A percentile compares a stretch with the other conserved stretches of the same genome.
These are phyloP conservation scores for Ogataea thermomethanolica DNA, from an alignment of 805 yeast species.

Conservation along the genomic window DNA sequence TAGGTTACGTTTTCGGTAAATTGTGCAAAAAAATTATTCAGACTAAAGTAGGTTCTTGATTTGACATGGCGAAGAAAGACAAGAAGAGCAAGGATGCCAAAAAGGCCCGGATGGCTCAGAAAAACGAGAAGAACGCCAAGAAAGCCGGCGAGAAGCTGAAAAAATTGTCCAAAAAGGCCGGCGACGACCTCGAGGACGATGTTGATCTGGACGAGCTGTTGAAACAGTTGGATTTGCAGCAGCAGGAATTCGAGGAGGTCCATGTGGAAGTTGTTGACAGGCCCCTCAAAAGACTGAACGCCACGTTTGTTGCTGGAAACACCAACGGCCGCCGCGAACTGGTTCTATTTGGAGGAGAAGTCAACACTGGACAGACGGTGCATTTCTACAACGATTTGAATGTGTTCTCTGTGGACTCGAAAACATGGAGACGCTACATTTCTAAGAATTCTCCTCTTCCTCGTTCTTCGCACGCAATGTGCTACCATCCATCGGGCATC, in stretches of 20 bases:
- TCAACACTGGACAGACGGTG: slow-evolving; percentile 47
- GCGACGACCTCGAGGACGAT: slow-evolving; percentile 77
- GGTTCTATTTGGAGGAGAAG: slow-evolving; percentile 88
- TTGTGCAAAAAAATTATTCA: not conserved
- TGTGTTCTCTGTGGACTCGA: slow-evolving; percentile 70
- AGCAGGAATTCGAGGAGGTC: slow-evolving; percentile 72
- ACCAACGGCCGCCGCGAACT: slow-evolving; percentile 73
- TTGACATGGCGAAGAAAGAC: slow-evolving; percentile 76
- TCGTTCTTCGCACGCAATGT: slow-evolving; percentile 89
- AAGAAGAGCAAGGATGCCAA: slow-evolving; percentile 89
- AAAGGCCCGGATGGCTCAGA: slow-evolving; percentile 82
- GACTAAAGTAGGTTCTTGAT: not conserved
- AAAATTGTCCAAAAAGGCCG: slow-evolving; percentile 68
- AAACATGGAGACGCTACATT: slow-evolving; percentile 72
- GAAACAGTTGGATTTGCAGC: slow-evolving; percentile 74
- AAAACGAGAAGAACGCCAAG: slow-evolving; percentile 67
- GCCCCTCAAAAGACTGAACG: slow-evolving; percentile 71
- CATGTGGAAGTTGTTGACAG: slow-evolving; percentile 51
- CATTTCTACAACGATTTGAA: slow-evolving; percentile 79
- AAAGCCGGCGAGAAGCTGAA: slow-evolving; percentile 76
- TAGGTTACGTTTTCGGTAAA: slow-evolving; percentile 1
- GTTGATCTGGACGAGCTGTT: slow-evolving; percentile 82
- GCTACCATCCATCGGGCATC: slow-evolving; percentile 87
- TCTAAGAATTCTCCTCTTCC: slow-evolving; percentile 91
- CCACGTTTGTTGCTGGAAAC: slow-evolving; percentile 74